Evolutionary conservation across 352 stramenopile species (phyloP).

Genomic region (Phytophthora meadii): DNA sequence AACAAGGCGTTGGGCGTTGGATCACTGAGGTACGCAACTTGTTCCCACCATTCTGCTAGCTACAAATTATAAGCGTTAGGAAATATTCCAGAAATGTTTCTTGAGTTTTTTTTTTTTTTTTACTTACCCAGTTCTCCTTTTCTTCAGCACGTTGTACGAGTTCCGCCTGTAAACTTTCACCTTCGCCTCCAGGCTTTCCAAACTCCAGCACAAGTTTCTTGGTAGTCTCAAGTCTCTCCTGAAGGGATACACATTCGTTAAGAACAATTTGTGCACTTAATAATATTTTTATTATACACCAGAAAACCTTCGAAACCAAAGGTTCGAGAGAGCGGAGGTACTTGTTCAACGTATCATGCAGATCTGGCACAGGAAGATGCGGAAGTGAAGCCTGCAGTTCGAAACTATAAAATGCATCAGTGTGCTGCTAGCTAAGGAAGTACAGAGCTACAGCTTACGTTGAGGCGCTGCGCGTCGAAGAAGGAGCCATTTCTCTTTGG

Average conservation of each 20-base stretch:
- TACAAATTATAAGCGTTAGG: conserved; percentile 18
- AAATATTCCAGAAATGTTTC: too few species aligned
- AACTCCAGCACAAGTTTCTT: conserved; percentile 57
- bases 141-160: conserved; percentile 51
- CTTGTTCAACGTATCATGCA: conserved; percentile 87
- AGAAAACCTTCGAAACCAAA: conserved; percentile 51
- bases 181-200: conserved; percentile 50
- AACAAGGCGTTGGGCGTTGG: conserved; percentile 89
- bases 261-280: too few species aligned
- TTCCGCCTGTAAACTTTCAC: conserved; percentile 55
- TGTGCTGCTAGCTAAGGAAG: background rate
- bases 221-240: conserved; percentile 60
- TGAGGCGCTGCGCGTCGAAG: conserved; percentile 4
- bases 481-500: conserved; percentile 4
- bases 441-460: conserved; percentile 2
- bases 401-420: conserved; percentile 12
- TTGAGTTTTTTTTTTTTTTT: background rate
- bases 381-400: conserved; percentile 69
- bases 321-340: conserved; percentile 83
- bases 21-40: conserved; percentile 80
- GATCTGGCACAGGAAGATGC: conserved; percentile 81
- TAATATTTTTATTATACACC: conserved; percentile 23
- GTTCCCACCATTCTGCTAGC: conserved; percentile 94
- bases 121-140: conserved; percentile 65
- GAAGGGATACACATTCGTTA: background rate